Conservation (phyloP, 352 stramenopile species). For the Peronosclerospora sorghi region DNA sequence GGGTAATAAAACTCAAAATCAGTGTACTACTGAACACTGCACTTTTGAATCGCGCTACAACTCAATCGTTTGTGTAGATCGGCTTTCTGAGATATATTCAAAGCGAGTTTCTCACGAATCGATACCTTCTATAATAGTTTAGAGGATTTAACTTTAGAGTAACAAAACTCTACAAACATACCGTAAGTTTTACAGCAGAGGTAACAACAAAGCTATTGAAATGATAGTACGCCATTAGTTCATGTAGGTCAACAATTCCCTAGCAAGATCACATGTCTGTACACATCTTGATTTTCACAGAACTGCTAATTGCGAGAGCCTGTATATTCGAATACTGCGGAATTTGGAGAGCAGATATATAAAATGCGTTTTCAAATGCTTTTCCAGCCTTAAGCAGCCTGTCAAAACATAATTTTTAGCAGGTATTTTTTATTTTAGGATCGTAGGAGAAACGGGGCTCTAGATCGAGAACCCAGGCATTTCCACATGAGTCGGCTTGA, state of each 20-base stretch:
- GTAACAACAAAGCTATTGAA: conserved; percentile 22
- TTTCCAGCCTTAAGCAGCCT: conserved; percentile 49
- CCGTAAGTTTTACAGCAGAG: conserved; percentile 37
- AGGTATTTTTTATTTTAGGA: background rate
- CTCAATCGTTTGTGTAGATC: conserved; percentile 24
- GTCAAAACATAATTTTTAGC: background rate
- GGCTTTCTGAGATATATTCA: conserved; percentile 34
- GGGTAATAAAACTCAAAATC: background rate
- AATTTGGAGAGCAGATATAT: conserved; percentile 35
- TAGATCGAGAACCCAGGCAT: conserved; percentile 21
- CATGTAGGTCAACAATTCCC: no score
- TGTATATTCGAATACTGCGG: conserved; percentile 36
- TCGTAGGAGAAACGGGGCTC: conserved; percentile 14
- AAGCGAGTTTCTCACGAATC: conserved; percentile 42
- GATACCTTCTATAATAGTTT: conserved; percentile 12
- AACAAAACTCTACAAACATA: conserved; percentile 5
- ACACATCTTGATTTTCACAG: conserved; percentile 28
- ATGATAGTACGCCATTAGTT: conserved; percentile 1
- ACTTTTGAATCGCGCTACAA: background rate
- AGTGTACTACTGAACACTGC: background rate
- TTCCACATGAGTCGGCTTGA: conserved; percentile 33
- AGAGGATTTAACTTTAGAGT: background rate
- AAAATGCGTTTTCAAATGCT: conserved; percentile 40
- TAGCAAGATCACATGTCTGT: no score
- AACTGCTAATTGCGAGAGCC: conserved; percentile 25